phyloP scores from a whole-genome alignment of 805 yeast species.

The baker's yeast (Saccharomyces cerevisiae) region DNA sequence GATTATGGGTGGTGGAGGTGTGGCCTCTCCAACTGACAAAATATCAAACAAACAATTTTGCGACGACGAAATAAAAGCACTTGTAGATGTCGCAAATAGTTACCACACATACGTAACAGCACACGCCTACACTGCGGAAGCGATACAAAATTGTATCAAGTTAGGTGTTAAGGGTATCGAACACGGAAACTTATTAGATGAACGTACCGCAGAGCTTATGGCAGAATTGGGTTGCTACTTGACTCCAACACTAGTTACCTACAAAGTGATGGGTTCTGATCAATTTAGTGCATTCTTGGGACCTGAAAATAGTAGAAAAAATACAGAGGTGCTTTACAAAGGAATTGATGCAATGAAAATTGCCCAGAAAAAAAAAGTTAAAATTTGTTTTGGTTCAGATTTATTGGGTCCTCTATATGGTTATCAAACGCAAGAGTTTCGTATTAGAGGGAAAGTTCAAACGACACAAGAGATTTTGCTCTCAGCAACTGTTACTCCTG shows the following conservation, averaged over 20 bases:
- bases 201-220: slow-evolving; percentile 8
- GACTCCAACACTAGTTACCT: slow-evolving; percentile 10
- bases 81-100: slow-evolving; percentile 6
- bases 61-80: slow-evolving; percentile 9
- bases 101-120: slow-evolving; percentile 10
- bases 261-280: slow-evolving; percentile 9
- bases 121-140: slow-evolving; percentile 11
- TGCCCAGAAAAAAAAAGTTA: slow-evolving; percentile 5
- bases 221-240: slow-evolving; percentile 6
- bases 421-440: slow-evolving; percentile 10
- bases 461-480: slow-evolving; percentile 7
- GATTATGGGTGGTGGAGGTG: slow-evolving; percentile 11
- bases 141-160: slow-evolving; percentile 7
- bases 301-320: slow-evolving; percentile 4
- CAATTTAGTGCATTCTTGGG: slow-evolving; percentile 6
- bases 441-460: slow-evolving; percentile 8
- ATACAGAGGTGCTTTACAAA: slow-evolving; percentile 4
- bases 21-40: slow-evolving; percentile 12
- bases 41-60: slow-evolving; percentile 8
- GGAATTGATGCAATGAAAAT: slow-evolving; percentile 7
- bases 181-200: slow-evolving; percentile 9
- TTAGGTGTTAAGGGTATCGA: slow-evolving; percentile 9
- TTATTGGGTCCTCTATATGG: slow-evolving; percentile 7
- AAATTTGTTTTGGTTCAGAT: slow-evolving; percentile 10
- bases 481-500: slow-evolving; percentile 10